Percentiles rank a stretch among this genome's conserved stretches.
phyloP scores from a whole-genome alignment of 768 basidiomycete species.

The Erythrobasidium yunnanense region DNA sequence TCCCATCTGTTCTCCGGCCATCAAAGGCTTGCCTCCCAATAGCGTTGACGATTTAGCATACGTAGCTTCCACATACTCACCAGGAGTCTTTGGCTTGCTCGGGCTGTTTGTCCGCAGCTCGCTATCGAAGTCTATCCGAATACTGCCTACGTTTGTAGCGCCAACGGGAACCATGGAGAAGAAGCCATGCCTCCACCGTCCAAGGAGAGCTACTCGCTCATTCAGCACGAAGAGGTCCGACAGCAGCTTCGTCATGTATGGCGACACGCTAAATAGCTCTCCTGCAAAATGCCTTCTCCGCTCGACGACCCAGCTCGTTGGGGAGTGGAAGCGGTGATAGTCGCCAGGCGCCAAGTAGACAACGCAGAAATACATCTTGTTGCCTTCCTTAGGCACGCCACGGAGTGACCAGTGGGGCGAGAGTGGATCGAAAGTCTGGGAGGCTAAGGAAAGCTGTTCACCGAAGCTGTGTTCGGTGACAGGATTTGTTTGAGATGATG shows the following conservation, averaged over 20 bases:
- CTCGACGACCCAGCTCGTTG: constrained; percentile 94
- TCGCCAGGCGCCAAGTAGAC: constrained; percentile 97
- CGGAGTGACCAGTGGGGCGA: constrained; percentile 23
- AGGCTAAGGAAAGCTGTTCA: constrained; percentile 22
- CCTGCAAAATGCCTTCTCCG: constrained; percentile 86
- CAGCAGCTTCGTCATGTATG: constrained; percentile 83
- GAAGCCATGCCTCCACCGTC: constrained; percentile 89
- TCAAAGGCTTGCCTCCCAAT: constrained; percentile 75
- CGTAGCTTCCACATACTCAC: constrained; percentile 74
- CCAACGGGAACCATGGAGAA: constrained; percentile 97
- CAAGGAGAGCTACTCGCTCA: constrained; percentile 88
- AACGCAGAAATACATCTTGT: constrained; percentile 81
- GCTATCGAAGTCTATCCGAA: constrained; percentile 89
- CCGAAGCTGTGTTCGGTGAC: constrained; percentile 12
- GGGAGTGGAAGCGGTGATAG: constrained; percentile 94
- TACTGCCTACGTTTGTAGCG: constrained; percentile 94
- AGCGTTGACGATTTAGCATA: constrained; percentile 74
- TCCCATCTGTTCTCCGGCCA: constrained; percentile 87
- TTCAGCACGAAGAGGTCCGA: constrained; percentile 94
- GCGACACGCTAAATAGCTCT: constrained; percentile 90
- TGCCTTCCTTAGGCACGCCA: constrained; percentile 51
- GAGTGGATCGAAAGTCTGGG: constrained; percentile 16
- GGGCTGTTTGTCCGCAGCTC: constrained; percentile 81
- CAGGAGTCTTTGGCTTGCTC: constrained; percentile 51
- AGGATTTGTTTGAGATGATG: neutral